Conservation (phyloP, 768 basidiomycete genomes). For the Lepiota brunneoincarnata region DNA sequence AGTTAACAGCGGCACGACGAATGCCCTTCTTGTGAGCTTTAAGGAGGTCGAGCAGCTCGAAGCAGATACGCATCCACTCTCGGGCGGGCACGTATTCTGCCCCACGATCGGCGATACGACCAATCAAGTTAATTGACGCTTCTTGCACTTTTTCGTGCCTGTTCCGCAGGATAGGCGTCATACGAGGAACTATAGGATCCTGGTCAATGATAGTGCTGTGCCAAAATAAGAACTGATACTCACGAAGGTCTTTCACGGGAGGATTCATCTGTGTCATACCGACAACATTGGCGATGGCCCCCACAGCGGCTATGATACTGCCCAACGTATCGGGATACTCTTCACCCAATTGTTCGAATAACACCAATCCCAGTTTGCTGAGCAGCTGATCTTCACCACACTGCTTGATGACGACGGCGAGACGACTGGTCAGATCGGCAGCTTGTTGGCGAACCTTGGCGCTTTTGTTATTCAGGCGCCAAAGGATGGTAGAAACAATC, state of each 20-base stretch:
- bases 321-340: conserved; percentile 99
- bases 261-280: conserved; percentile 99
- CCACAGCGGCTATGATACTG: conserved; percentile 98
- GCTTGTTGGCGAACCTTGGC: conserved; percentile 99
- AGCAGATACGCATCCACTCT: conserved; percentile 99
- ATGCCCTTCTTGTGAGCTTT: conserved; percentile 99
- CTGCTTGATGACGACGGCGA: conserved; percentile 98
- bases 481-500: conserved; percentile 97
- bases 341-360: conserved; percentile 98
- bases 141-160: conserved; percentile 99
- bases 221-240: conserved; percentile 34
- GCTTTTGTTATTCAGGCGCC: conserved; percentile 99
- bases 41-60: conserved; percentile 92
- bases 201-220: conserved; percentile 5
- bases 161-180: conserved; percentile 99
- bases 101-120: conserved; percentile 99
- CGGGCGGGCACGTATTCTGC: conserved; percentile 98
- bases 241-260: conserved; percentile 96
- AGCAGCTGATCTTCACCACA: conserved; percentile 95
- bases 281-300: conserved; percentile 98
- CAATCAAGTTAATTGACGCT: conserved; percentile 98
- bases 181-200: conserved; percentile 79
- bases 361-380: conserved; percentile 92
- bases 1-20: conserved; percentile 97
- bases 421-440: conserved; percentile 93